Base-by-base conservation (phyloP, 2,329 filamentous ascomycete species). In the Colletotrichum sp. region DNA sequence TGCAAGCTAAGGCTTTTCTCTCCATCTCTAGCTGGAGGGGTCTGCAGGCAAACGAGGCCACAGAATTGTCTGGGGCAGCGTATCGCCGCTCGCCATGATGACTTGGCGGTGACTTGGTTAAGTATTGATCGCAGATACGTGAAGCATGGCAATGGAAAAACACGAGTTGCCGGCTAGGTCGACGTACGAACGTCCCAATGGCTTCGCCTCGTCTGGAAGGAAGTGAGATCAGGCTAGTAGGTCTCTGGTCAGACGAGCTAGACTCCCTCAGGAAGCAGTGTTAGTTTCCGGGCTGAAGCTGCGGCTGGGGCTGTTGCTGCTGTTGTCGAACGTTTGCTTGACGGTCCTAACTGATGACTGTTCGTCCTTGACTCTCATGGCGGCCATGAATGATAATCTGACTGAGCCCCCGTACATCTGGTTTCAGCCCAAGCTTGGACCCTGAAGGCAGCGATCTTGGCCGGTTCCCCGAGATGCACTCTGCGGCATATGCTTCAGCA, bases 371-470 rank as follows among this genome's bases (percentile, higher is more conserved):
- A 64, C 49, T 32, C 62, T 26, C 26, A 55, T 8, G 26, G 49
- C 36, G 26, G 67, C n/a, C 21, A 39, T 59, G 59, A 66, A 62
- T 67, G 66, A 67, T 28, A 32, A 60, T 55, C 32, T 63, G 62
- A 71, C 67, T 67, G 62, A 62, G 65, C 66, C 75, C 71, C 71
- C 36, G 30, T 28, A 65, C 59, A 74, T 39, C 62, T 52, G 62
- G 75, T 77, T 77, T 75, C 75, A 77, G 71, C 52, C 52, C 75
- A 71, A 71, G 75, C 75, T 75, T 75, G 55, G 66, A 67, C 72
- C 66, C 66, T 70, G 75, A 39, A 66, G 70, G 49, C 57, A 74
- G 65, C 59, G 64, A 73, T 74, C 59, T 65, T 69, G 70, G 70
- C 64, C 28, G 65, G 44, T 32, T 36, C 49, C 57, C 64, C 13